Conservation (phyloP, 73 alveolate genomes). For the Stentor coeruleus region DNA sequence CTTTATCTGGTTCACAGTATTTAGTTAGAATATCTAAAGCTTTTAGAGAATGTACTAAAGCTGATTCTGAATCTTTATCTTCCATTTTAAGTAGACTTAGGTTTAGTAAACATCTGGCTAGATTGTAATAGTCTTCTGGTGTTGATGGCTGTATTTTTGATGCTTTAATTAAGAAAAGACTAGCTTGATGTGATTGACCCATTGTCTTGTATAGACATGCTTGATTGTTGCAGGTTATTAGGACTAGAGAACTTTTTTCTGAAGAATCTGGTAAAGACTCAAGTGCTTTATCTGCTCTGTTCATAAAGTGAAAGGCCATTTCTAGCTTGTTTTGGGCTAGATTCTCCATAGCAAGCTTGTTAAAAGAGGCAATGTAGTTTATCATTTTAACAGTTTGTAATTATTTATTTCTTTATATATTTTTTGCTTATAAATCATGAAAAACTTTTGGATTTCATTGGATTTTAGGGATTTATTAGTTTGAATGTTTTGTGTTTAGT, state of each 20-base stretch:
- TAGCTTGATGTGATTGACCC: neutral
- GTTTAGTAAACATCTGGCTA: neutral
- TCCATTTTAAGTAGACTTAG: neutral
- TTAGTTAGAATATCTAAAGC: neutral
- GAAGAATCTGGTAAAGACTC: neutral
- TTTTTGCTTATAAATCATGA: too few species aligned
- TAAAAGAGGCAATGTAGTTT: neutral
- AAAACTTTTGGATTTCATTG: too few species aligned
- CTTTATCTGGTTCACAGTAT: neutral
- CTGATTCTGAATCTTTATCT: neutral
- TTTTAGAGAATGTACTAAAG: neutral
- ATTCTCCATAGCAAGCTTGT: neutral
- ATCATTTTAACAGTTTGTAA: too few species aligned
- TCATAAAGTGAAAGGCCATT: neutral
- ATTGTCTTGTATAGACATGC: neutral
- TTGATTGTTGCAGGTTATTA: neutral
- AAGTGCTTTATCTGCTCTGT: neutral
- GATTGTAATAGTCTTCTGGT: neutral
- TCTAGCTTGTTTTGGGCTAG: neutral
- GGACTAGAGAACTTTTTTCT: neutral
- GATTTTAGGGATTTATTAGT: too few species aligned
- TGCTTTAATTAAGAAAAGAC: neutral
- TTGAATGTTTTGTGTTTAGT: too few species aligned
- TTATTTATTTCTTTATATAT: too few species aligned
- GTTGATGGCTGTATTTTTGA: neutral